Conservation (phyloP, 2,329 filamentous ascomycete species). For the Alternaria angustiovoidea region DNA sequence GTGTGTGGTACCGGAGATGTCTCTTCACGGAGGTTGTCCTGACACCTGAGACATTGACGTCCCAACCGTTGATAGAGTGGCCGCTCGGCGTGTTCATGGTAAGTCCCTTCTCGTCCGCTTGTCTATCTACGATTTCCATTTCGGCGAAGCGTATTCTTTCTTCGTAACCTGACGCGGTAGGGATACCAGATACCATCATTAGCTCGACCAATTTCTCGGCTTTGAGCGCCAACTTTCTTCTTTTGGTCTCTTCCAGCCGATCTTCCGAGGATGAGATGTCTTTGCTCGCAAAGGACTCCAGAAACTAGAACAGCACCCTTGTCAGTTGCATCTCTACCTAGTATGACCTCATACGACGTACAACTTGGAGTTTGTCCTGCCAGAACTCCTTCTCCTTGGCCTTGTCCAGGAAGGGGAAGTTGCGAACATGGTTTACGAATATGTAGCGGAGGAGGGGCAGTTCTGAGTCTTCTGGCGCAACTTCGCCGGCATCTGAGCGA, state of each 20-base stretch:
- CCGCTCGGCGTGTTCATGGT: constrained; percentile 89
- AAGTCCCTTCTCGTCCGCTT: constrained; percentile 89
- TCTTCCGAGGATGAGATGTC: constrained; percentile 98
- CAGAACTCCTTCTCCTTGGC: constrained; percentile 99
- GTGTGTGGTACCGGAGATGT: constrained; percentile 87
- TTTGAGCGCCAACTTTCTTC: constrained; percentile 89
- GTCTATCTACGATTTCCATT: constrained; percentile 93
- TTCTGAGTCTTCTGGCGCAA: constrained; percentile 91
- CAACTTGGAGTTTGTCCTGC: constrained; percentile 96
- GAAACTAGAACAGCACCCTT: constrained; percentile 67
- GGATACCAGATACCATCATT: constrained; percentile 99
- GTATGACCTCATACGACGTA: constrained; percentile 58
- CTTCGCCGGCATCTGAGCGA: constrained; percentile 88
- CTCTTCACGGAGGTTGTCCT: constrained; percentile 81
- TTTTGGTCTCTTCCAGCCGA: constrained; percentile 93
- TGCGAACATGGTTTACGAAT: constrained; percentile 96
- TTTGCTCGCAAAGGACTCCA: constrained; percentile 96
- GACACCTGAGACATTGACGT: constrained; percentile 92
- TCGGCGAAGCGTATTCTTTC: constrained; percentile 96
- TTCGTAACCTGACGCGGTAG: constrained; percentile 95
- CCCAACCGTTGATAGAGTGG: constrained; percentile 93
- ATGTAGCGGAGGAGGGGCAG: constrained; percentile 94
- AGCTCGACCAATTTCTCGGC: constrained; percentile 95
- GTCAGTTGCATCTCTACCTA: constrained; percentile 26
- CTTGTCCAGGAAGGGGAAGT: constrained; percentile 97